Base-by-base conservation (phyloP, 1,284 basidiomycete genomes). In the Ganoderma lingzhi region DNA sequence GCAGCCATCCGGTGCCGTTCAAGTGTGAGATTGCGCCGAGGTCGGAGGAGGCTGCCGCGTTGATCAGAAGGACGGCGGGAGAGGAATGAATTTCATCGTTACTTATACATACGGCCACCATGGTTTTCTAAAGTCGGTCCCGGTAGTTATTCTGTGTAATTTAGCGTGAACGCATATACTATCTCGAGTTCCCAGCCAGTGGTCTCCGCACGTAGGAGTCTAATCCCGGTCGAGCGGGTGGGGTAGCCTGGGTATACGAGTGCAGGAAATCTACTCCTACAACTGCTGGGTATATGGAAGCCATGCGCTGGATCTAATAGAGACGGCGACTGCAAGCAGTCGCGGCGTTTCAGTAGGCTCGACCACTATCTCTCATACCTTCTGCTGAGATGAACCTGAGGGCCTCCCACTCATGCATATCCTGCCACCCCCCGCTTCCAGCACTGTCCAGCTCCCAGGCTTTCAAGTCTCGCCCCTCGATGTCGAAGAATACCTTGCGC, bases 1-100 rank as follows among this genome's bases (percentile, higher is more conserved):
- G 1, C 51, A 78, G 76, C 37, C 75, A 77, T 53, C 76, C 77
- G 1, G 73, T 66, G 12, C 75, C 77, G 17, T 79, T 79, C 69
- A 56, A 68, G 42, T 78, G 78, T 51, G 45, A 68, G 17, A 71
- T 77, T 4, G 37, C 53, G 12, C 75, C 76, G 1, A 62, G 76
- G 62, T 77, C 71, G 2, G 63, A 66, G 62, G 72, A 72, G 61
- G 71, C 74, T 10, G 74, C 70, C 42, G 63, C 64, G 2, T 56
- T 77, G 42, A 61, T 76, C n/a, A 63, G 30, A 28, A 45, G 67
- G 28, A 59, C 48, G 5, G 42, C 65, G 8, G 66, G 28, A 23
- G 45, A 62, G 28, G 59, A 62, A 23, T 53, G 44, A 9, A 56
- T 51, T 12, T 12, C 0, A 51, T n/a, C 9, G 45, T 10, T 35